Base-by-base conservation (phyloP, 73 alveolate genomes). In the Blepharisma stoltei region DNA sequence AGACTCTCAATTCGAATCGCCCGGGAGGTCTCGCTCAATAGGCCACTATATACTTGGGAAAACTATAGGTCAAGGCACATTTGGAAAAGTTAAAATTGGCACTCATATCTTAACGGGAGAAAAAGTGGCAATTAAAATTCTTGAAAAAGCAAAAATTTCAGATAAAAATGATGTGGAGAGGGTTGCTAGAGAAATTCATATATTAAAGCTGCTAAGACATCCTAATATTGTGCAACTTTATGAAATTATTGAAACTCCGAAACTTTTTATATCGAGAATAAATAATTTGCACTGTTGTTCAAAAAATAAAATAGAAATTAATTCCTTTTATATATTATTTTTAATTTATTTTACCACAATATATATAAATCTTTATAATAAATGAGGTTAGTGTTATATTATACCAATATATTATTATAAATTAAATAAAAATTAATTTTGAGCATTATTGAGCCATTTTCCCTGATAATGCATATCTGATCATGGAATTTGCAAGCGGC, bases 121-220 rank as follows among this genome's bases (percentile, higher is more conserved):
- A 76, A 88, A 88, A 81, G 91, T 88, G 6, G 95, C 95, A n/a
- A 83, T 84, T 6, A 88, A 84, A 53, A 84, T 84, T 14, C 69
- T 88, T n/a, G 95, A 88, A 73, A 88, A 88, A 45, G 82, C 84
- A 37, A 85, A 85, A 53, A 89, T 89, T 21, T 66, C 70, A 20
- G 91, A 89, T 67, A 86, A 69, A 32, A 49, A 82, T 23, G 99
- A 94, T 88, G 93, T 89, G 48, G 96, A 87, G 84, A 70, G 96
- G 60, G 97, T 94, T 37, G 83, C 93, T 8, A 93, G 96, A 88
- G 99, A 94, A 84, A 92, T 92, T 44, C 94, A 93, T 49, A 94
- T 92, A 18, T 81, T 94, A 41, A 92, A 92, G 88, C 78, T 89
- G 43, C 90, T 94, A 8, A 87, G 93, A 48, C 99, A 92, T 84